A percentile compares a stretch with the other conserved stretches of the same genome.
phyloP scores from a whole-genome alignment of 208 protist genomes.

The Crithidia thermophila region DNA sequence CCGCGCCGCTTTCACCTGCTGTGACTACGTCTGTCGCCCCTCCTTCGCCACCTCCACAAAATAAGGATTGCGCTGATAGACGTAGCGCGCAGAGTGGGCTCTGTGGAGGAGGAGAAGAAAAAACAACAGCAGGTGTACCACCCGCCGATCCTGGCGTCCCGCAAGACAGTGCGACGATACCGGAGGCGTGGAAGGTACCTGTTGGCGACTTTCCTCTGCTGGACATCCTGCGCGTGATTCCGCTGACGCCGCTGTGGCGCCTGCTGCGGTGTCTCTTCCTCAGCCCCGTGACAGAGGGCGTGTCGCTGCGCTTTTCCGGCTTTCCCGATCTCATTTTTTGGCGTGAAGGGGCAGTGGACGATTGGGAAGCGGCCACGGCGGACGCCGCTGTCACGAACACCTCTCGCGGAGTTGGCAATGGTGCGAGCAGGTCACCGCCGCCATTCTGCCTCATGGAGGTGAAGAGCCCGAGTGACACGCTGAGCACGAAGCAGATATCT shows the following conservation, averaged over 20 bases:
- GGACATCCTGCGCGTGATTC: conserved; percentile 53
- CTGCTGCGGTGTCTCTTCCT: conserved; percentile 70
- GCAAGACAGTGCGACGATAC: conserved; percentile 5
- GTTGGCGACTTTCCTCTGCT: conserved; percentile 59
- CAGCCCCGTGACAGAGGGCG: conserved; percentile 47
- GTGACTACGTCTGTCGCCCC: background rate
- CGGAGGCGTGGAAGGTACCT: conserved; percentile 39
- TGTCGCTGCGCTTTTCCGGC: conserved; percentile 58
- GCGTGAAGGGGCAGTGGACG: background rate
- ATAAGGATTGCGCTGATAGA: background rate
- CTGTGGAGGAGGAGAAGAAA: background rate
- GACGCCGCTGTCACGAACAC: background rate
- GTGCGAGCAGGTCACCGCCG: background rate
- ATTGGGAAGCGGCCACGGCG: background rate
- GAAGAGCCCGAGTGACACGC: conserved; percentile 69
- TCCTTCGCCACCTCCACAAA: background rate
- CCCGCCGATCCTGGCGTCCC: no score
- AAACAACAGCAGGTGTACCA: background rate
- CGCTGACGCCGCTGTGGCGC: conserved; percentile 46
- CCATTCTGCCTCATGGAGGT: conserved; percentile 79
- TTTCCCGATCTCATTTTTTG: conserved; percentile 86
- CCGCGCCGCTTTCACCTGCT: background rate
- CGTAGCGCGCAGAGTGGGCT: background rate
- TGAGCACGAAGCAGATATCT: conserved; percentile 69
- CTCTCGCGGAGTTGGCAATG: background rate